Evolutionary conservation across 2,329 filamentous ascomycete genomes (phyloP).

Genomic region (Polytolypa hystricis): DNA sequence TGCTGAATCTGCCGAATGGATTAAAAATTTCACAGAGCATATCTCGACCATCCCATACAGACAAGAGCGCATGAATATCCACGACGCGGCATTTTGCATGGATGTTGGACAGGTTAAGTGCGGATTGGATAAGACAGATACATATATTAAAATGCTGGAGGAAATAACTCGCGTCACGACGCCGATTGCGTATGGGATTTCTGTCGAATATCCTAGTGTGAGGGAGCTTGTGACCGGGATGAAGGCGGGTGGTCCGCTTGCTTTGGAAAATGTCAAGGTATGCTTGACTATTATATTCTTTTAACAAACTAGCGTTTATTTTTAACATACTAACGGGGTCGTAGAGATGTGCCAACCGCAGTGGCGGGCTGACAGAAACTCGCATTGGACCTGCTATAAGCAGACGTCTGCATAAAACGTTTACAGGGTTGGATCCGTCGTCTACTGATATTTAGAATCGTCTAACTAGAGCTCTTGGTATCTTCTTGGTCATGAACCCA

Average conservation of each 20-base stretch:
- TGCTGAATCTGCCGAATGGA: slow-evolving; percentile 60
- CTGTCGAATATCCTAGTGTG: slow-evolving; percentile 48
- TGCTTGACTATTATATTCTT: neutral
- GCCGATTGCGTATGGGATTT: slow-evolving; percentile 60
- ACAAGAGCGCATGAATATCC: slow-evolving; percentile 36
- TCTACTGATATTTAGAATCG: slow-evolving; percentile 31
- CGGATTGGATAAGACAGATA: slow-evolving; percentile 55
- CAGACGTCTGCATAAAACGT: slow-evolving; percentile 38
- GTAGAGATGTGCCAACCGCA: slow-evolving; percentile 40
- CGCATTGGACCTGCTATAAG: slow-evolving; percentile 39
- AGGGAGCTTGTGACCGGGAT: slow-evolving; percentile 49
- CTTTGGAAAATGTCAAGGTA: slow-evolving; percentile 50
- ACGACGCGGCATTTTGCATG: slow-evolving; percentile 59
- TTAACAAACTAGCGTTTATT: neutral
- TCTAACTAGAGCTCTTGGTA: neutral
- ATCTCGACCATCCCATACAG: slow-evolving; percentile 66
- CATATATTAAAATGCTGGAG: slow-evolving; percentile 64
- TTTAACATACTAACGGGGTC: slow-evolving; percentile 5
- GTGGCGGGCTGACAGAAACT: slow-evolving; percentile 34
- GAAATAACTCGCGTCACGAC: slow-evolving; percentile 62
- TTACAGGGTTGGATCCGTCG: slow-evolving; percentile 35
- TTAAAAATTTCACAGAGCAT: slow-evolving; percentile 64
- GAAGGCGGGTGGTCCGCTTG: slow-evolving; percentile 45
- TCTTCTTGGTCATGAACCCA: too few species aligned
- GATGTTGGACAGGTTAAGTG: slow-evolving; percentile 63